A percentile compares a stretch with the other conserved stretches of the same genome.
Conservation (phyloP, 495 filamentous ascomycete genomes). For the Staphylotrichum tortipilum region DNA sequence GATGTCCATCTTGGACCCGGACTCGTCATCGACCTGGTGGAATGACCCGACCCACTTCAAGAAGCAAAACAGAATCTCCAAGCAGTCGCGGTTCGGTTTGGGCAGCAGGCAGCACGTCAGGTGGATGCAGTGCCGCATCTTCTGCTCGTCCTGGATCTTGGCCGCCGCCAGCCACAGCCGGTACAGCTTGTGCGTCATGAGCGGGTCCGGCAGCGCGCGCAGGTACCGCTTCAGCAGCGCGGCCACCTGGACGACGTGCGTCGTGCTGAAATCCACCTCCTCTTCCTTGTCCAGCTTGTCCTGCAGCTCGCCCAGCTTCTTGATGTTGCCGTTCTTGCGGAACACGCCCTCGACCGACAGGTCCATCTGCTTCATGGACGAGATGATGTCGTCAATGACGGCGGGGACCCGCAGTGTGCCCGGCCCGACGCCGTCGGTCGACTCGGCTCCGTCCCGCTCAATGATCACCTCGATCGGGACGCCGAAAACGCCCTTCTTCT, state of each 20-base stretch:
- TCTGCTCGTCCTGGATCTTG: slow-evolving; percentile 78
- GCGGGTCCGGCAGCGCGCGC: slow-evolving; percentile 85
- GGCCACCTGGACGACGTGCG: slow-evolving; percentile 86
- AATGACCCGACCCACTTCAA: slow-evolving; percentile 98
- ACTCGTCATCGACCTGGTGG: slow-evolving; percentile 86
- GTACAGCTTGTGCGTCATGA: slow-evolving; percentile 93
- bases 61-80: slow-evolving; percentile 93
- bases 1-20: slow-evolving; percentile 96
- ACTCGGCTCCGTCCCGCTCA: slow-evolving; percentile 90
- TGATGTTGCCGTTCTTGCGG: slow-evolving; percentile 97
- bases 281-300: slow-evolving; percentile 77
- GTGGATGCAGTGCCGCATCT: slow-evolving; percentile 76
- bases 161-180: slow-evolving; percentile 82
- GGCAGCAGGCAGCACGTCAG: slow-evolving; percentile 88
- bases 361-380: slow-evolving; percentile 96
- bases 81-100: slow-evolving; percentile 82
- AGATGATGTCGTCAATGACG: slow-evolving; percentile 83
- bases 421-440: slow-evolving; percentile 89
- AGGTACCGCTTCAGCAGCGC: slow-evolving; percentile 94
- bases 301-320: slow-evolving; percentile 72
- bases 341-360: slow-evolving; percentile 98
- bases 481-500: slow-evolving; percentile 92
- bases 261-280: slow-evolving; percentile 69
- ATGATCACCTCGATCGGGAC: slow-evolving; percentile 77
- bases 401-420: slow-evolving; percentile 80